Conservation (phyloP, 1,284 basidiomycete species). For the Sporisorium iseilematis-ciliati region DNA sequence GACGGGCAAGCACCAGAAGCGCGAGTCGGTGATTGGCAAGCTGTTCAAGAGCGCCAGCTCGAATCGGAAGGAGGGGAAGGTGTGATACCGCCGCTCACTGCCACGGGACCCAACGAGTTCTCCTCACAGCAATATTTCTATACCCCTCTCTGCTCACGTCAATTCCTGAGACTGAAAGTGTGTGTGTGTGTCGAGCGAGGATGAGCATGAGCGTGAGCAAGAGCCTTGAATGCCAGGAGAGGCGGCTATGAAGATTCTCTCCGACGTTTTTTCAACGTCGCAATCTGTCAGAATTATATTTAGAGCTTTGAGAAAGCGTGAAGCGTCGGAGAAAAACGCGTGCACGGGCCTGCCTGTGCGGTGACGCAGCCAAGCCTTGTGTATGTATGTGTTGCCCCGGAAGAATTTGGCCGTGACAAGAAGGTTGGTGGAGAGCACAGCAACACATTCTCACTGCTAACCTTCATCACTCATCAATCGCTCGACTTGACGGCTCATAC, state of each 20-base stretch:
- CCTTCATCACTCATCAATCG: too few species aligned
- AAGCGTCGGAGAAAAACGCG: background rate
- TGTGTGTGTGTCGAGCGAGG: background rate
- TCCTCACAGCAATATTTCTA: background rate
- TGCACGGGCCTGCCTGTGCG: conserved; percentile 2
- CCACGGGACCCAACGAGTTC: background rate
- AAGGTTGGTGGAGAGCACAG: too few species aligned
- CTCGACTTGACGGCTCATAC: too few species aligned
- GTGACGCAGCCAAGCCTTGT: conserved; percentile 4
- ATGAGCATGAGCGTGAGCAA: background rate
- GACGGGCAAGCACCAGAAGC: conserved; percentile 12
- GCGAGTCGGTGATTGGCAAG: conserved; percentile 49
- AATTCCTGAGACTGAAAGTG: background rate
- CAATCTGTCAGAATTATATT: background rate
- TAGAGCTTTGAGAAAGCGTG: background rate
- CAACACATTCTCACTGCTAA: too few species aligned
- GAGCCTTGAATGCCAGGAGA: background rate
- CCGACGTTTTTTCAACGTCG: background rate
- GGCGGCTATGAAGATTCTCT: background rate
- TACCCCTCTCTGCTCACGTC: background rate
- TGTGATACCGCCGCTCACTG: conserved; percentile 4
- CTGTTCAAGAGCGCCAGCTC: conserved; percentile 31
- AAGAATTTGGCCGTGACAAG: background rate
- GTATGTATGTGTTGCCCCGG: background rate
- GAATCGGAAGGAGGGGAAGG: conserved; percentile 38